Evolutionary conservation across 305 asterid species (phyloP), one percentile per base, ranked within the genome.

Genomic region (Fraxinus velutina): DNA sequence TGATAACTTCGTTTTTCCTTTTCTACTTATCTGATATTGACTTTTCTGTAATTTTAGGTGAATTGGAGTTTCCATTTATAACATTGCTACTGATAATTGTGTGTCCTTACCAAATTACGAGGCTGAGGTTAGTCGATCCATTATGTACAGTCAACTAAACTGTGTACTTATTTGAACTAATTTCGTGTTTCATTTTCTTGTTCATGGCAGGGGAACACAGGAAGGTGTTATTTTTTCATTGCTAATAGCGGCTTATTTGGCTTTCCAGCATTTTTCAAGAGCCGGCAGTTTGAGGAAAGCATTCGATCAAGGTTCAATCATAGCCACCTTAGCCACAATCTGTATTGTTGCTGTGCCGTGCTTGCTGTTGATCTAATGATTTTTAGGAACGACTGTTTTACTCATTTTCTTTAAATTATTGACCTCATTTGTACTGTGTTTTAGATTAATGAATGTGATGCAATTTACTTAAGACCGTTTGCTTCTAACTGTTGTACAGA

Each of bases 241-340:
- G 89, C 84, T 74, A 17, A 87, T 95, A 72, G 92, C 97, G 3
- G 93, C 92, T 87, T 95, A 90, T 92, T 88, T 95, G 83, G 97
- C 96, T 83, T 93, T 91, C 91, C 94, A 91, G 88, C 98, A 95
- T 91, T 95, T 88, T 76, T 64, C 89, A 44, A 88, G 96, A 84
- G 89, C 90, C 3, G 97, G 97, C 72, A 91, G 94, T 90, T 82
- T 92, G 88, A 85, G 79, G 78, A 92, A 83, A 86, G 93, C 97
- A 57, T 86, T 93, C 76, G 94, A 93, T 73, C 97, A 89, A 89
- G 95, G 96, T 88, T 93, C 97, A 82, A 83, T 93, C 83, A 24
- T 92, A 80, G 95, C 99, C 80, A 90, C 98, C 81, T 66, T 93
- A 86, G 97, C 97, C 78, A 91, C 89, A 81, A 83, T 92, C 78